Percentiles rank a stretch among this genome's conserved stretches.
phyloP scores from a whole-genome alignment of 441 rosid species.

The Brassica hybrid region DNA sequence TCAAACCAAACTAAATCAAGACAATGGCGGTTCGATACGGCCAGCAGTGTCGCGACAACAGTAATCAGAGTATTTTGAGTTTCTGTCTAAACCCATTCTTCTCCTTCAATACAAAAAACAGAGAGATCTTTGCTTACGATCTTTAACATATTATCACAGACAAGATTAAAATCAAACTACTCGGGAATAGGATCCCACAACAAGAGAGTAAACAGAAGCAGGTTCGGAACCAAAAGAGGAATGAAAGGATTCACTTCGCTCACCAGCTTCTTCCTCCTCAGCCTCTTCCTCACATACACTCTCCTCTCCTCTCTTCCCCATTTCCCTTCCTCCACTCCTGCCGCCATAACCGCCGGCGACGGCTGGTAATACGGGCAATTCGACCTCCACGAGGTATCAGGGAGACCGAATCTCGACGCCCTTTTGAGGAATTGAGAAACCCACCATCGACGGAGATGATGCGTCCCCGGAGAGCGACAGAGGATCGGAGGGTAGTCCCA shows the following conservation, averaged over 20 bases:
- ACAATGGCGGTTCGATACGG: background rate
- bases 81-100: no score
- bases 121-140: background rate
- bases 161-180: slow-evolving; percentile 19
- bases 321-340: slow-evolving; percentile 67
- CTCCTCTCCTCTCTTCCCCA: slow-evolving; percentile 67
- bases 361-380: slow-evolving; percentile 86
- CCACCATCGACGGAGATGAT: slow-evolving; percentile 61
- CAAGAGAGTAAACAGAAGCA: slow-evolving; percentile 60
- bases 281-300: slow-evolving; percentile 61
- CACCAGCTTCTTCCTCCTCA: slow-evolving; percentile 53
- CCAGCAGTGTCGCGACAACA: no score
- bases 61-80: background rate
- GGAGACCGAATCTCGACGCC: slow-evolving; percentile 58
- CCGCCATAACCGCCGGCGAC: slow-evolving; percentile 63
- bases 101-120: background rate
- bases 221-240: slow-evolving; percentile 66
- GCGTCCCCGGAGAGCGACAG: slow-evolving; percentile 39
- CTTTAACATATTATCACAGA: slow-evolving; percentile 22
- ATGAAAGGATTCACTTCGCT: slow-evolving; percentile 58
- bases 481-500: slow-evolving; percentile 87
- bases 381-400: slow-evolving; percentile 74
- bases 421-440: slow-evolving; percentile 66
- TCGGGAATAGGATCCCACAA: slow-evolving; percentile 66
- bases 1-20: background rate